A percentile compares a stretch with the other conserved stretches of the same genome.
Evolutionary conservation across 2,329 filamentous ascomycete species (phyloP).

Genomic region (Ilyonectria mors-panacis): DNA sequence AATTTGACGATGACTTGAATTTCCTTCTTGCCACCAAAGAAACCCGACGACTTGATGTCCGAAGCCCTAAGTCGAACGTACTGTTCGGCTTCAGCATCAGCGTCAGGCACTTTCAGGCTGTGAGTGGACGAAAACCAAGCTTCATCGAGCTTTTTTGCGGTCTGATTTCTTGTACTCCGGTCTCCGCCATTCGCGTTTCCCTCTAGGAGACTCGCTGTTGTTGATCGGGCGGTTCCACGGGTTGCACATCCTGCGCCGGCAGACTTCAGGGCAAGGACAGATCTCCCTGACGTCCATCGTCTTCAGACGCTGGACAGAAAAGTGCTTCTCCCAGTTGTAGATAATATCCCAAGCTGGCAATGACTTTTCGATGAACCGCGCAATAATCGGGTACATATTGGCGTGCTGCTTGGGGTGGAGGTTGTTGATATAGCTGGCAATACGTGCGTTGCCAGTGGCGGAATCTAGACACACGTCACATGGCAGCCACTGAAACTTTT

Average conservation of each 20-base stretch:
- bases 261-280: constrained; percentile 42
- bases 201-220: too few relatives aligned
- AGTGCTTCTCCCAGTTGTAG: constrained; percentile 50
- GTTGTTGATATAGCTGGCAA: constrained; percentile 69
- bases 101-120: too few relatives aligned
- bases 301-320: constrained; percentile 45
- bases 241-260: too few relatives aligned
- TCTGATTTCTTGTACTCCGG: too few relatives aligned
- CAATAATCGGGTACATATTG: constrained; percentile 57
- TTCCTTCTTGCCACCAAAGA: constrained; percentile 48
- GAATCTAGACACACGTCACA: too few relatives aligned
- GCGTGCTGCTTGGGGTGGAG: constrained; percentile 60
- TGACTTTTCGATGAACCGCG: constrained; percentile 57
- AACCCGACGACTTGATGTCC: constrained; percentile 47
- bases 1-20: constrained; percentile 77
- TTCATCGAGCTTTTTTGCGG: too few relatives aligned
- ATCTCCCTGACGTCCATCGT: constrained; percentile 21
- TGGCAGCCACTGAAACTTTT: too few relatives aligned
- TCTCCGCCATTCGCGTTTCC: too few relatives aligned
- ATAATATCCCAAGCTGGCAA: constrained; percentile 63
- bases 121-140: too few relatives aligned
- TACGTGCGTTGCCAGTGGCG: too few relatives aligned
- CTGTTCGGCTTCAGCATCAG: too few relatives aligned
- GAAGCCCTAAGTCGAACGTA: constrained; percentile 31
- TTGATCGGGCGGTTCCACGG: too few relatives aligned